Percentiles rank a stretch among this genome's conserved stretches.
phyloP scores from a whole-genome alignment of 208 protist genomes.

The Wallacemonas sp. region DNA sequence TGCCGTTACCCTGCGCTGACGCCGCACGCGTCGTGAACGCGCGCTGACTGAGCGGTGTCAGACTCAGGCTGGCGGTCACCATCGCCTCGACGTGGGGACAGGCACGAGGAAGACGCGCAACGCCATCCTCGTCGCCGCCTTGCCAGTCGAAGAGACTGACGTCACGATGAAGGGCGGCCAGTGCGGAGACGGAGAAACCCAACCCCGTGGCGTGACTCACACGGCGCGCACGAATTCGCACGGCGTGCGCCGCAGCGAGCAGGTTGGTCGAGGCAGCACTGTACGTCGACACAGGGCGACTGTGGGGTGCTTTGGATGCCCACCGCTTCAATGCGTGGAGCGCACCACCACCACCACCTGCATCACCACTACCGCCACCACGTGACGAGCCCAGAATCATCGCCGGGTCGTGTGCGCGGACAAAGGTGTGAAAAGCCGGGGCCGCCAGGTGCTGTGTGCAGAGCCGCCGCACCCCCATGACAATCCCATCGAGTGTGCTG shows the following conservation, averaged over 20 bases:
- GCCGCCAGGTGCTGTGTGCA: slow-evolving; percentile 28
- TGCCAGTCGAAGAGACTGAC: slow-evolving; percentile 12
- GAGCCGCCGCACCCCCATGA: slow-evolving; percentile 42
- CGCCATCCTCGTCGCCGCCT: background rate
- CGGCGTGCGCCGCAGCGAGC: slow-evolving; percentile 3
- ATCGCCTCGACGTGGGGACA: background rate
- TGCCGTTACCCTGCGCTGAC: background rate
- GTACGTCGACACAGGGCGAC: background rate
- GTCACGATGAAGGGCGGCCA: slow-evolving; percentile 6
- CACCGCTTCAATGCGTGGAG: background rate
- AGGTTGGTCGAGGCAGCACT: slow-evolving; percentile 10
- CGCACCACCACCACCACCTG: slow-evolving; percentile 3
- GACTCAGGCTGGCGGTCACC: background rate
- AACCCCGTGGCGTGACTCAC: background rate
- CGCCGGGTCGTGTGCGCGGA: slow-evolving; percentile 10
- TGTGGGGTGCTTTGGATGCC: background rate
- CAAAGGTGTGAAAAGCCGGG: slow-evolving; percentile 13
- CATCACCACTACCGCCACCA: too few relatives aligned
- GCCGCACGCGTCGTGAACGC: background rate
- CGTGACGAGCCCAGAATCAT: background rate
- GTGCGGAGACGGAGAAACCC: background rate
- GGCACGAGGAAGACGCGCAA: too few relatives aligned
- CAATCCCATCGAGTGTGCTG: slow-evolving; percentile 42
- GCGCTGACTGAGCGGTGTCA: background rate
- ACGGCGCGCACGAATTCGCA: slow-evolving; percentile 15